A percentile compares a stretch with the other conserved stretches of the same genome.
phyloP scores from a whole-genome alignment of 768 basidiomycete genomes.

The button mushroom (Agaricus bisporus) region DNA sequence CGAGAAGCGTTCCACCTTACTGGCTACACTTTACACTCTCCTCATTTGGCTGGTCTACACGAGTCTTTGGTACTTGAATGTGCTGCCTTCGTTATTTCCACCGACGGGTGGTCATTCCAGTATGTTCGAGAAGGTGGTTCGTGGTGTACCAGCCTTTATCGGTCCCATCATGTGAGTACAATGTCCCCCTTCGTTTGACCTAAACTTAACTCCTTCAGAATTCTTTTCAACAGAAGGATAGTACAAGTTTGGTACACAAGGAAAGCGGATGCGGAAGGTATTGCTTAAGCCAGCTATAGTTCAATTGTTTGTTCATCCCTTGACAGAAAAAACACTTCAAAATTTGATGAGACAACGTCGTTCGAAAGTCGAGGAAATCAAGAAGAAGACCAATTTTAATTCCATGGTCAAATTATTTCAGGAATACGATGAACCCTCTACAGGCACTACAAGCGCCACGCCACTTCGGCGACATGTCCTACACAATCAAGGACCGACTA shows the following conservation, averaged over 20 bases:
- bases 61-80: conserved; percentile 64
- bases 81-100: conserved; percentile 38
- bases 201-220: conserved; percentile 23
- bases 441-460: conserved; percentile 33
- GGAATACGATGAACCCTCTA: conserved; percentile 68
- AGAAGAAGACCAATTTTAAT: conserved; percentile 97
- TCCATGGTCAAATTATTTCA: conserved; percentile 86
- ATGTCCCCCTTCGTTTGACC: conserved; percentile 12
- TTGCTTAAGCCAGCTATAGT: conserved; percentile 11
- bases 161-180: conserved; percentile 66
- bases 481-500: conserved; percentile 22
- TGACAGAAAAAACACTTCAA: conserved; percentile 73
- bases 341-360: conserved; percentile 72
- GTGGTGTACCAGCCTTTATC: conserved; percentile 54
- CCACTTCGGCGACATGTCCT: conserved; percentile 26
- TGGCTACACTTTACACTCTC: conserved; percentile 74
- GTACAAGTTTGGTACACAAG: conserved; percentile 81
- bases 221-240: conserved; percentile 72
- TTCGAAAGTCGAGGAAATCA: conserved; percentile 88
- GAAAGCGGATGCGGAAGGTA: conserved; percentile 79
- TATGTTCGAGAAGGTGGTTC: conserved; percentile 35
- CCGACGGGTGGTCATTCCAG: conserved; percentile 17
- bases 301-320: neutral
- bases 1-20: conserved; percentile 71
- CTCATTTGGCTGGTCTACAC: conserved; percentile 69